phyloP scores from a whole-genome alignment of 129 eudicot species.

The Pseudognaphalium luteoalbum region DNA sequence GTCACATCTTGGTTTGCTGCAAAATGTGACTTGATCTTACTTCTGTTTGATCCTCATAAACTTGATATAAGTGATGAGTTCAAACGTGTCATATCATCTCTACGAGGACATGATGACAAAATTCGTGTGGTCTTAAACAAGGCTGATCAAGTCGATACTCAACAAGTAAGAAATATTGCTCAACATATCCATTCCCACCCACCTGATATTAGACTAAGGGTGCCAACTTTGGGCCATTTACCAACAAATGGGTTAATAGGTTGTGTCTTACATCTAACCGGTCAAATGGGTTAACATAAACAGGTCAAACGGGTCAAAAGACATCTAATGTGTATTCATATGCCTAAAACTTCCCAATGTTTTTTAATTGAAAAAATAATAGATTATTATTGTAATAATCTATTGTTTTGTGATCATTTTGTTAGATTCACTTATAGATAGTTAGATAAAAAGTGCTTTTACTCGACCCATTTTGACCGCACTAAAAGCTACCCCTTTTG shows the following conservation, averaged over 20 bases:
- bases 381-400: not conserved
- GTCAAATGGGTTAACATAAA: not conserved
- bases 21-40: constrained; percentile 82
- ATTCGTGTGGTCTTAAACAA: constrained; percentile 94
- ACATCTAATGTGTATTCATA: not conserved
- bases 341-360: not conserved
- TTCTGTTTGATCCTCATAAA: constrained; percentile 92
- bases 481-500: not conserved
- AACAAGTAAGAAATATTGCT: constrained; percentile 56
- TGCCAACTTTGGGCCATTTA: not conserved
- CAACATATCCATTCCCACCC: not conserved
- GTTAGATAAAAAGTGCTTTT: not conserved
- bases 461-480: not conserved
- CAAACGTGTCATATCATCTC: constrained; percentile 84
- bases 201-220: not conserved
- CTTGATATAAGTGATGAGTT: constrained; percentile 95
- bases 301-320: not conserved
- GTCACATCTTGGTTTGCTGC: constrained; percentile 95
- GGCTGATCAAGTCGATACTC: constrained; percentile 97
- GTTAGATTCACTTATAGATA: not conserved
- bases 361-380: not conserved
- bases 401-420: not conserved
- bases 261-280: not conserved
- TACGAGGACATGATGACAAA: constrained; percentile 93
- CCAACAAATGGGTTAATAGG: not conserved